Evolutionary conservation across 495 filamentous ascomycete species (phyloP).

Genomic region (Daldinia vernicosa): DNA sequence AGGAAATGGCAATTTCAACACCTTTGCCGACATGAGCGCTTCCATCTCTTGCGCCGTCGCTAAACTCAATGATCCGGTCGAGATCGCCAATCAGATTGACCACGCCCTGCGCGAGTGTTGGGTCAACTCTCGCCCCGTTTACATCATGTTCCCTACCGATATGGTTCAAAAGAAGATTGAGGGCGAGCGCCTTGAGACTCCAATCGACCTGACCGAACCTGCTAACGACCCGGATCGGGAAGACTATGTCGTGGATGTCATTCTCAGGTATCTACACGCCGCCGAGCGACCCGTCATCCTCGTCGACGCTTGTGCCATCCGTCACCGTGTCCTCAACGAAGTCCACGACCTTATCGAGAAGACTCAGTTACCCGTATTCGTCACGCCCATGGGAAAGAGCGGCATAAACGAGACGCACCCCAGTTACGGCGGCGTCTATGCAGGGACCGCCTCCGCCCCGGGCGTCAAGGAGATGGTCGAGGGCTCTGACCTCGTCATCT

Average conservation of each 20-base stretch:
- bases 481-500: constrained; percentile 81
- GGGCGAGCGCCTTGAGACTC: constrained; percentile 69
- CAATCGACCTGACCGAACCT: constrained; percentile 72
- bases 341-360: constrained; percentile 79
- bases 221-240: constrained; percentile 77
- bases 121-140: constrained; percentile 77
- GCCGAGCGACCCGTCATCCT: constrained; percentile 83
- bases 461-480: constrained; percentile 80
- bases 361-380: constrained; percentile 82
- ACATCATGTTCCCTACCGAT: constrained; percentile 87
- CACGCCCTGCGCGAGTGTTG: constrained; percentile 82
- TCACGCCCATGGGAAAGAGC: constrained; percentile 92
- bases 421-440: constrained; percentile 87
- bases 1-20: constrained; percentile 88
- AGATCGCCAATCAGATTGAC: constrained; percentile 81
- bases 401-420: constrained; percentile 80
- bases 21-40: constrained; percentile 81
- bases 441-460: constrained; percentile 76
- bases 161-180: constrained; percentile 83
- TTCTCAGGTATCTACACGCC: constrained; percentile 77
- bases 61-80: constrained; percentile 71
- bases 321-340: constrained; percentile 79
- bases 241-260: constrained; percentile 82
- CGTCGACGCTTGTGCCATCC: constrained; percentile 90
- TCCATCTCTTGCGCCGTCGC: constrained; percentile 75